Conservation (phyloP, 345 rosid species). For the Populus tremula region DNA sequence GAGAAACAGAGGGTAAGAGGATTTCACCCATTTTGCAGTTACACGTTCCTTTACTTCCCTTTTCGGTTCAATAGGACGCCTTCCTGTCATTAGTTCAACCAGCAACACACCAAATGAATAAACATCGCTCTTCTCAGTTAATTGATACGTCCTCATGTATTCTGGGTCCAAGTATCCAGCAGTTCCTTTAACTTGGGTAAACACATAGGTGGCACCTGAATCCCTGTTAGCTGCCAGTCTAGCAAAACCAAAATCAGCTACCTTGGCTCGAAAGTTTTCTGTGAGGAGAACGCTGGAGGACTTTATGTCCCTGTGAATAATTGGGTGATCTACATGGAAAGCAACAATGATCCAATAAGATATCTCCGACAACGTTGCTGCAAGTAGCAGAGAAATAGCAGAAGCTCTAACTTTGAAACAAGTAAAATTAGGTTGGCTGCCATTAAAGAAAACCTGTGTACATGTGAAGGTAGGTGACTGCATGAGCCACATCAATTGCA, state of each 20-base stretch:
- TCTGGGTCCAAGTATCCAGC: conserved; percentile 96
- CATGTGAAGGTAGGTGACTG: conserved; percentile 91
- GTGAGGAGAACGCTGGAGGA: conserved; percentile 94
- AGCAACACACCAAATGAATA: conserved; percentile 88
- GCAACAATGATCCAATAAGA: conserved; percentile 1
- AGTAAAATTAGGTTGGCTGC: background rate
- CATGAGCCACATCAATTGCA: conserved; percentile 87
- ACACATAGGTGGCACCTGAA: conserved; percentile 85
- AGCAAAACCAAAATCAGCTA: conserved; percentile 88
- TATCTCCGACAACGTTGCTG: background rate
- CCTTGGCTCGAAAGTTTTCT: conserved; percentile 85
- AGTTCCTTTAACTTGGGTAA: conserved; percentile 97
- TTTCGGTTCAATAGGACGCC: conserved; percentile 83
- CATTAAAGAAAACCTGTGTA: conserved; percentile 59
- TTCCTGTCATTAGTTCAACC: conserved; percentile 69
- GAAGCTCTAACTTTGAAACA: background rate
- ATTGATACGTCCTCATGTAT: conserved; percentile 79
- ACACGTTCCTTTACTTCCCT: conserved; percentile 70
- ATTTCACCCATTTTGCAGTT: conserved; percentile 75
- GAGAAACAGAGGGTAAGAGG: conserved; percentile 9
- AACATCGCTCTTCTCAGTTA: conserved; percentile 92
- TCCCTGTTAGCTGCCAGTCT: conserved; percentile 72
- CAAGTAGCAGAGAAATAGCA: background rate
- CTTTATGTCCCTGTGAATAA: conserved; percentile 91
- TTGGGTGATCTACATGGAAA: conserved; percentile 71